Base-by-base conservation (phyloP, 495 filamentous ascomycete species). In the Lindgomyces ingoldianus region DNA sequence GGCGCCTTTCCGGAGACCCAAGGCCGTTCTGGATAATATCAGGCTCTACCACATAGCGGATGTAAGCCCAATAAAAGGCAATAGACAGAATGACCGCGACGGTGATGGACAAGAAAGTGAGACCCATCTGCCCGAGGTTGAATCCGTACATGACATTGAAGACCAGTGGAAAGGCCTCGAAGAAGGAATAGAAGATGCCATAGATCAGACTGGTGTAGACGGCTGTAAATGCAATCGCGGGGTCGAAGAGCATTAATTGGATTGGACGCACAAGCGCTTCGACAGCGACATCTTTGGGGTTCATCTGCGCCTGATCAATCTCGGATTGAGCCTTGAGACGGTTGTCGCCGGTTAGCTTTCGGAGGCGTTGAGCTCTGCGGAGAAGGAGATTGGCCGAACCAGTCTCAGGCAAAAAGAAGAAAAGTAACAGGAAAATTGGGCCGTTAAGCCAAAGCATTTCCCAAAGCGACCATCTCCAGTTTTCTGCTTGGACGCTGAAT, bases 151-250 rank as follows among this genome's bases (percentile, higher is more conserved):
- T 77, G 57, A 76, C 79, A 1, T 80, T 79, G 76, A 88, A 90
- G 52, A 90, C 85, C n/a, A 90, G 74, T 2, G 87, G 87, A 77
- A 90, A 89, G 64, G 83, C 85, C 70, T 89, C 87, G 78, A 89
- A 89, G 80, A 87, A 88, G 65, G 77, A 81, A 73, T 88, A 89
- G 74, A 83, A 88, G 74, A 88, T 88, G 27, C 80, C 84, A 74
- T 88, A 87, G 60, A 84, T 81, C 55, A 89, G 78, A 18, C 82
- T 80, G 0, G 82, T 85, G 74, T 89, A 89, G 49, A 82, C 55
- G 64, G 85, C 81, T 0, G 83, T 80, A 77, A 88, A 89, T 8
- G 82, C 75, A 18, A 89, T 81, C 49, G 82, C 80, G 0, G 85
- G 83, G 60, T 89, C 85, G 60, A 83, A 81, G 69, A 88, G 65